These are phyloP conservation scores for Halophytophthora polymorphica DNA, from an alignment of 352 stramenopile genomes.

Conservation along the genomic window DNA sequence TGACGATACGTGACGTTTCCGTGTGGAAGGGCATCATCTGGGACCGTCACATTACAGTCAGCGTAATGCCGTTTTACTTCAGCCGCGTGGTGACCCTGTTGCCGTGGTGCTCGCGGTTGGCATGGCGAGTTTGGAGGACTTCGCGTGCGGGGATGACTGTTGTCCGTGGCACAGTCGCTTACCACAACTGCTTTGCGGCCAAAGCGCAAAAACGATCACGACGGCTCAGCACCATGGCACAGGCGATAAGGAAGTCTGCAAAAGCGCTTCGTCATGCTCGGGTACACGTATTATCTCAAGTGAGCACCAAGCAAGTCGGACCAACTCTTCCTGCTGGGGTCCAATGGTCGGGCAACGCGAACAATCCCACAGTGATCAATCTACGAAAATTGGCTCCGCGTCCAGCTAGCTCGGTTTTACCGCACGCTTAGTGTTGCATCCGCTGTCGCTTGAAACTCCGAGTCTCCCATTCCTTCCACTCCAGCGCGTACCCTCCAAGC, in stretches of 20 bases:
- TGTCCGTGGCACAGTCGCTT: not conserved
- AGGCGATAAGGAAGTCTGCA: not conserved
- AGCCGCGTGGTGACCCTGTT: conserved; percentile 16
- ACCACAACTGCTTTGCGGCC: conserved; percentile 1
- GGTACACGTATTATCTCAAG: too few species aligned
- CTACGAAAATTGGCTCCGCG: too few species aligned
- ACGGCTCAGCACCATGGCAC: not conserved
- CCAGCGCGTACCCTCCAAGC: conserved; percentile 2
- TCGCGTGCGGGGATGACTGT: not conserved
- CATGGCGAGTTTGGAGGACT: not conserved
- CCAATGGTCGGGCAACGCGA: too few species aligned
- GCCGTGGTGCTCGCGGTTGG: conserved; percentile 1
- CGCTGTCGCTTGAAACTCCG: conserved; percentile 23
- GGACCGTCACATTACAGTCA: not conserved
- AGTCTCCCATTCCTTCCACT: conserved; percentile 40
- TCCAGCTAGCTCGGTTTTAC: not conserved
- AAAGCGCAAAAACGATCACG: not conserved
- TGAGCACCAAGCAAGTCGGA: too few species aligned
- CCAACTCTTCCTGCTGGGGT: too few species aligned
- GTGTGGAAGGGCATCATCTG: too few species aligned
- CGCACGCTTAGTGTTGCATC: conserved; percentile 1
- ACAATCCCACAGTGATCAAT: too few species aligned
- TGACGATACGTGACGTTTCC: conserved; percentile 5
- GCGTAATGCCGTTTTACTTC: conserved; percentile 18
- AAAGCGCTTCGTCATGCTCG: too few species aligned